Percentiles rank a stretch among this genome's conserved stretches.
Conservation (phyloP, 352 stramenopile species). For the Albugo laibachii region DNA sequence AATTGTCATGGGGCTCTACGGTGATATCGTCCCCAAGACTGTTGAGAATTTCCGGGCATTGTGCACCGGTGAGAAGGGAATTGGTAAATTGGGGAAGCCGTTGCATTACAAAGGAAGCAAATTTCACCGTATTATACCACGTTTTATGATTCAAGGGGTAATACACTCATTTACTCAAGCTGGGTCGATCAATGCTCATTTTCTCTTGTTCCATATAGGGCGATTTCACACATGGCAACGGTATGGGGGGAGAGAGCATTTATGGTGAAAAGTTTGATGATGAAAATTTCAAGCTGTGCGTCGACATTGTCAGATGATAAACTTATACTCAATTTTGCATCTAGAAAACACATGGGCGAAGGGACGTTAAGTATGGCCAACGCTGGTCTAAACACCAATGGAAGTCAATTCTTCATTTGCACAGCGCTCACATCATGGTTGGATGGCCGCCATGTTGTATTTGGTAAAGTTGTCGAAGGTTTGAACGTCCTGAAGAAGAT, state of each 20-base stretch:
- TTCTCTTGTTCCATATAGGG: slow-evolving; percentile 12
- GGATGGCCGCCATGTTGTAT: slow-evolving; percentile 70
- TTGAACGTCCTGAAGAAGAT: slow-evolving; percentile 94
- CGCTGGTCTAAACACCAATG: slow-evolving; percentile 81
- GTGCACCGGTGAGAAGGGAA: slow-evolving; percentile 51
- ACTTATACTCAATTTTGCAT: not conserved
- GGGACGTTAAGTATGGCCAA: slow-evolving; percentile 74
- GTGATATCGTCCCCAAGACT: slow-evolving; percentile 74
- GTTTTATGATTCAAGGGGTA: slow-evolving; percentile 83
- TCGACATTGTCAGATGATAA: not conserved
- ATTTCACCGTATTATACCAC: slow-evolving; percentile 96
- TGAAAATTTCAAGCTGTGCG: slow-evolving; percentile 75
- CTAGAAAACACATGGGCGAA: slow-evolving; percentile 42
- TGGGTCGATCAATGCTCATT: not conserved
- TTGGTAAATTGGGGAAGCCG: slow-evolving; percentile 85
- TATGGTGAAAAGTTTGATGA: slow-evolving; percentile 64
- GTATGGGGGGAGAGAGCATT: slow-evolving; percentile 58
- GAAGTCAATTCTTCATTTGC: slow-evolving; percentile 96
- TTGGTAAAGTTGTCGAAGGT: slow-evolving; percentile 91
- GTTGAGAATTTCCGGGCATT: slow-evolving; percentile 50
- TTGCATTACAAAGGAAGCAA: slow-evolving; percentile 91
- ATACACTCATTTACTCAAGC: not conserved
- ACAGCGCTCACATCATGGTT: slow-evolving; percentile 84
- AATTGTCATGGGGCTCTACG: slow-evolving; percentile 71
- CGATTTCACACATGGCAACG: slow-evolving; percentile 64